A percentile compares a stretch with the other conserved stretches of the same genome.
phyloP scores from a whole-genome alignment of 306 rosid genomes.

The Glycyrrhiza uralensis region DNA sequence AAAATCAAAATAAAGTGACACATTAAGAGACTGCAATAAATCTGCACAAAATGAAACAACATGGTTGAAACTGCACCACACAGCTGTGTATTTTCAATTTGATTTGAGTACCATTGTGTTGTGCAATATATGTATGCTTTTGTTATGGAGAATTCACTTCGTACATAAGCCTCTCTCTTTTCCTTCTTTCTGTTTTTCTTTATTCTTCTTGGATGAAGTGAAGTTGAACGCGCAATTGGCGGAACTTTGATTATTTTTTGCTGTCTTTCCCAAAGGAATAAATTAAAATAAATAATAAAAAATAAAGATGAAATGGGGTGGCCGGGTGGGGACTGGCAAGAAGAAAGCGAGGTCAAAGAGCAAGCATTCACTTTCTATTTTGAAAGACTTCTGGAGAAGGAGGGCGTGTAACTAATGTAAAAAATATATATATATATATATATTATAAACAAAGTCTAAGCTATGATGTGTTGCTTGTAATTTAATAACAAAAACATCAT shows the following conservation, averaged over 20 bases:
- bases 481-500: too few species aligned
- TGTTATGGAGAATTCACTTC: not conserved
- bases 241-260: constrained; percentile 24
- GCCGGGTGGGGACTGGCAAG: too few species aligned
- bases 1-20: too few species aligned
- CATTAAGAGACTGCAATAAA: too few species aligned
- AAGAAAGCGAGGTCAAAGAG: constrained; percentile 10
- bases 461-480: too few species aligned
- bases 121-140: too few species aligned
- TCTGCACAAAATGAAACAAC: too few species aligned
- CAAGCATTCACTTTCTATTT: not conserved
- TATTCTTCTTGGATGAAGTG: constrained; percentile 25
- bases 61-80: too few species aligned
- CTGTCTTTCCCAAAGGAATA: constrained; percentile 9
- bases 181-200: not conserved
- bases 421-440: too few species aligned
- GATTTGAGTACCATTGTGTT: not conserved
- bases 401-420: too few species aligned
- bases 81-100: not conserved
- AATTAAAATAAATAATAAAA: not conserved
- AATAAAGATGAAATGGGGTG: too few species aligned
- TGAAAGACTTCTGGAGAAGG: not conserved
- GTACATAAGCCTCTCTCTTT: not conserved
- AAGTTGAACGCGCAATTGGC: constrained; percentile 41
- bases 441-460: too few species aligned